Evolutionary conservation across 495 filamentous ascomycete genomes (phyloP).

Genomic region (Aspergillus sparsus): DNA sequence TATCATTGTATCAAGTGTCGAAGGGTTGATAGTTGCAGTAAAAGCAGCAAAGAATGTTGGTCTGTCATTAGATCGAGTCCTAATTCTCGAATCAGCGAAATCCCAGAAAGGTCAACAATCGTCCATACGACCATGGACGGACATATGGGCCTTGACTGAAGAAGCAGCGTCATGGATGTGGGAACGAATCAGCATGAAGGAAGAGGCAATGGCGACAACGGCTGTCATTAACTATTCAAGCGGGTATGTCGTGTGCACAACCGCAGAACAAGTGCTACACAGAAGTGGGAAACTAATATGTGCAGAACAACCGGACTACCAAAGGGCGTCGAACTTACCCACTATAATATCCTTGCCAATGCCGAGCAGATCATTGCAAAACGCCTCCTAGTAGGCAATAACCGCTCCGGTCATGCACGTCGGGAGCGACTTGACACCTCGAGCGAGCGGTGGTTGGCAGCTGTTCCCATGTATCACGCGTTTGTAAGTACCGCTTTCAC

Average conservation of each 20-base stretch:
- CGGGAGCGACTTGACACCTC: neutral
- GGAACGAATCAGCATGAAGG: neutral
- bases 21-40: neutral
- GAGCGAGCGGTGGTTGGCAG: slow-evolving; percentile 3
- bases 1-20: neutral
- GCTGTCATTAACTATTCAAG: slow-evolving; percentile 6
- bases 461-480: slow-evolving; percentile 6
- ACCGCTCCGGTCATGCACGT: neutral
- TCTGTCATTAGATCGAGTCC: neutral
- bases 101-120: neutral
- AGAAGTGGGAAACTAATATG: neutral
- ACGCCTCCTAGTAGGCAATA: neutral
- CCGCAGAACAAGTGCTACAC: neutral
- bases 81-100: neutral
- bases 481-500: neutral
- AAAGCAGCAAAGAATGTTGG: neutral
- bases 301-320: neutral
- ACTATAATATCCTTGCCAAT: slow-evolving; percentile 4
- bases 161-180: neutral
- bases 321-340: slow-evolving; percentile 1
- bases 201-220: slow-evolving; percentile 1
- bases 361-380: neutral
- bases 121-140: neutral
- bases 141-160: neutral
- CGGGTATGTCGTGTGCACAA: neutral